Conservation (phyloP, 2,329 filamentous ascomycete genomes). For the Cercospora zeae-maydis region DNA sequence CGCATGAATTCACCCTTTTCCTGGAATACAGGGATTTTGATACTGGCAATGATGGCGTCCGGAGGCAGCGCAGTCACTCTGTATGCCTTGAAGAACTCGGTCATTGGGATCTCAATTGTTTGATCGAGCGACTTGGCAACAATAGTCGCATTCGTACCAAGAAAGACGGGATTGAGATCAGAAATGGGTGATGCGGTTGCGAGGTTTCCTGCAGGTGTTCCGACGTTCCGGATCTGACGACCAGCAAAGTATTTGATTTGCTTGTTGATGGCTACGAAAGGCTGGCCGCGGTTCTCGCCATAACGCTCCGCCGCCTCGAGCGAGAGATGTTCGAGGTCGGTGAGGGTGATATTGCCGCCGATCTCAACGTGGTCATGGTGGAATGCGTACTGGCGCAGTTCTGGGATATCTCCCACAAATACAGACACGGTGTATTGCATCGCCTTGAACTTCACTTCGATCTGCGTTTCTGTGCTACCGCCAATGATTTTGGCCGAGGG, state of each 20-base stretch:
- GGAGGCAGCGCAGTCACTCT: conserved; percentile 74
- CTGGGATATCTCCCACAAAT: conserved; percentile 87
- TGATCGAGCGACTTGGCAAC: conserved; percentile 72
- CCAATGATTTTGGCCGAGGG: conserved; percentile 91
- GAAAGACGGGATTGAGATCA: conserved; percentile 89
- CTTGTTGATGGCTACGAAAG: conserved; percentile 87
- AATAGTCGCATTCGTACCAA: conserved; percentile 77
- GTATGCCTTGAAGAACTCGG: conserved; percentile 88
- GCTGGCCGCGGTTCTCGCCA: conserved; percentile 66
- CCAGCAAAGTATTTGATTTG: conserved; percentile 94
- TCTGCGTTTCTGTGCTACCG: conserved; percentile 94
- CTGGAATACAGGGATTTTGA: conserved; percentile 75
- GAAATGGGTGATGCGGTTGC: conserved; percentile 95
- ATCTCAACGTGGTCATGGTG: conserved; percentile 81
- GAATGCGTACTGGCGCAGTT: conserved; percentile 77
- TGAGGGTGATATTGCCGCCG: conserved; percentile 87
- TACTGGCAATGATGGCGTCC: conserved; percentile 79
- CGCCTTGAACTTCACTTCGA: conserved; percentile 97
- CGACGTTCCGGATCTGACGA: conserved; percentile 94
- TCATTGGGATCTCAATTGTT: conserved; percentile 85
- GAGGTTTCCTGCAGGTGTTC: conserved; percentile 89
- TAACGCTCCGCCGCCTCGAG: conserved; percentile 76
- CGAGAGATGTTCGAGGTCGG: conserved; percentile 83
- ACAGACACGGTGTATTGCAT: conserved; percentile 86
- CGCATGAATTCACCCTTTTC: conserved; percentile 78